A percentile compares a stretch with the other conserved stretches of the same genome.
Evolutionary conservation across 192 early-diverging fungal species (phyloP).

Genomic region (Dissophora ornata): DNA sequence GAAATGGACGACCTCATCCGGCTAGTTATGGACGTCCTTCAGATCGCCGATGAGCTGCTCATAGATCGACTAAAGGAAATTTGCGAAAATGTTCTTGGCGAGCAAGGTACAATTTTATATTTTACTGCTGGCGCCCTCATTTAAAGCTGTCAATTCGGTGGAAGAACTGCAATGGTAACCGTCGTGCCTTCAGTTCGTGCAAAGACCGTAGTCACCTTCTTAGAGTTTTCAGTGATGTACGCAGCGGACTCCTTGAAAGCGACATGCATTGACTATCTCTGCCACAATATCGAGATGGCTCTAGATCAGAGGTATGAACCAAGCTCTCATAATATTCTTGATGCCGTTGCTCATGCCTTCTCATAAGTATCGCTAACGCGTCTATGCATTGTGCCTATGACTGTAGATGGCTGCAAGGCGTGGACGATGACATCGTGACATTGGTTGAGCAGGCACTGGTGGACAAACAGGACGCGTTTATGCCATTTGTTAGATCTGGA

Average conservation of each 20-base stretch:
- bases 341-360: no score
- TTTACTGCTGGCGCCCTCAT: not conserved
- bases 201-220: slow-evolving; percentile 61
- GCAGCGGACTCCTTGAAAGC: slow-evolving; percentile 58
- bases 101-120: slow-evolving; percentile 25
- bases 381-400: not conserved
- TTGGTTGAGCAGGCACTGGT: slow-evolving; percentile 31
- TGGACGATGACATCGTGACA: slow-evolving; percentile 22
- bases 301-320: slow-evolving; percentile 52
- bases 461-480: slow-evolving; percentile 22
- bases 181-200: slow-evolving; percentile 49
- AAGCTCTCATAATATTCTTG: no score
- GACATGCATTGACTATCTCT: slow-evolving; percentile 67
- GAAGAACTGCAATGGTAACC: not conserved
- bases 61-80: slow-evolving; percentile 59
- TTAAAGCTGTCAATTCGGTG: no score
- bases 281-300: slow-evolving; percentile 56
- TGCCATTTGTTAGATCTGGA: slow-evolving; percentile 36
- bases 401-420: slow-evolving; percentile 33
- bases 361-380: not conserved
- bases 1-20: slow-evolving; percentile 60
- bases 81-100: slow-evolving; percentile 48
- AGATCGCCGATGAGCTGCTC: slow-evolving; percentile 73
- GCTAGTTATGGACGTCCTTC: slow-evolving; percentile 66
- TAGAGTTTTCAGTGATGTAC: slow-evolving; percentile 68